Evolutionary conservation across 495 filamentous ascomycete genomes (phyloP).

Genomic region (Delitschia confertaspora): DNA sequence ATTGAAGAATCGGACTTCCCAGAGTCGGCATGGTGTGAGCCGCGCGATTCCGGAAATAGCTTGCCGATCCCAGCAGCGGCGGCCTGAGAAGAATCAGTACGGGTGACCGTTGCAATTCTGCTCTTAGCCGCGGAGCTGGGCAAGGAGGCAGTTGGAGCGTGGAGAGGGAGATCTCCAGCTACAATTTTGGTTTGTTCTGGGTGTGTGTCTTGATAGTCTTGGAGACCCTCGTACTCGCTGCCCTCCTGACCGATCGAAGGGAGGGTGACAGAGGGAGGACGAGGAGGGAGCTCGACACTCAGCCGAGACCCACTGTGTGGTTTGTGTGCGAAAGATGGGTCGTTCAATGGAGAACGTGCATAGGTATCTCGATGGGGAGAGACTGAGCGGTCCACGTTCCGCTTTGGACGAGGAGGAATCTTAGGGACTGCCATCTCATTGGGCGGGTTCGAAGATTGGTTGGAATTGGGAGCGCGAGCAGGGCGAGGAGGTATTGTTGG

Average conservation of each 20-base stretch:
- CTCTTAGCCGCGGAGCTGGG: slow-evolving; percentile 69
- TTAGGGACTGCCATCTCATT: slow-evolving; percentile 41
- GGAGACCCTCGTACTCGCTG: slow-evolving; percentile 67
- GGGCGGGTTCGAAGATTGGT: slow-evolving; percentile 30
- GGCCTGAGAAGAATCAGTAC: slow-evolving; percentile 78
- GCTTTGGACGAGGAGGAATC: slow-evolving; percentile 66
- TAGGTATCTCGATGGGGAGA: slow-evolving; percentile 71
- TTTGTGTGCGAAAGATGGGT: slow-evolving; percentile 44
- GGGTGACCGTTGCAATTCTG: slow-evolving; percentile 69
- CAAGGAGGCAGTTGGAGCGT: slow-evolving; percentile 84
- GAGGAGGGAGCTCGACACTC: slow-evolving; percentile 43
- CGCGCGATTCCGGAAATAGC: slow-evolving; percentile 51
- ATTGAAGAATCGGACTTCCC: slow-evolving; percentile 43
- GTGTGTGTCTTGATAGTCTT: slow-evolving; percentile 33
- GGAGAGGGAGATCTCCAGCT: slow-evolving; percentile 70
- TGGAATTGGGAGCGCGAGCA: slow-evolving; percentile 28
- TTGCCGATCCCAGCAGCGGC: slow-evolving; percentile 73
- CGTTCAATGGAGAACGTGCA: slow-evolving; percentile 79
- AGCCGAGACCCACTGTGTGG: slow-evolving; percentile 39
- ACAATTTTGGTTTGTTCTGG: slow-evolving; percentile 68
- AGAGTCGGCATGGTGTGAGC: slow-evolving; percentile 3
- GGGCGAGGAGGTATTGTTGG: slow-evolving; percentile 58
- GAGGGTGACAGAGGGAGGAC: slow-evolving; percentile 69
- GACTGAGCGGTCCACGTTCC: slow-evolving; percentile 61
- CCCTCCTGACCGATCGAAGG: slow-evolving; percentile 86